Evolutionary conservation across 257 asterid species (phyloP).

Genomic region (Ocimum tenuiflorum): DNA sequence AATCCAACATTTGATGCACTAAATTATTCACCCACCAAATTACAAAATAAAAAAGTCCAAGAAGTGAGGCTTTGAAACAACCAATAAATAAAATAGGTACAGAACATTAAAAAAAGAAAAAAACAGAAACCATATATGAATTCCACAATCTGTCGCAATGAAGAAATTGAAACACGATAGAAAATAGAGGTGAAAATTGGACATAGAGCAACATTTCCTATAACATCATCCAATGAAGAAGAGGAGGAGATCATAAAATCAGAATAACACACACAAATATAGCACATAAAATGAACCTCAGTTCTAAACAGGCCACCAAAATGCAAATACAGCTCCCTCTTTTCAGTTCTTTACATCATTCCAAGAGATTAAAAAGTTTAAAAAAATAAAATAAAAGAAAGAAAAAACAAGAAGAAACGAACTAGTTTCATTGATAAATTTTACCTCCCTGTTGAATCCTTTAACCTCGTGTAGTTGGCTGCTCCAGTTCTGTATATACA

Average conservation of each 20-base stretch:
- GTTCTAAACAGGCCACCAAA: constrained; percentile 4
- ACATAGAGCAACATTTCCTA: too few species aligned
- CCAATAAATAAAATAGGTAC: too few species aligned
- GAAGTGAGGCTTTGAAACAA: too few species aligned
- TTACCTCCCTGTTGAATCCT: constrained; percentile 24
- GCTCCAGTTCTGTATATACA: constrained; percentile 44
- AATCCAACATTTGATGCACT: not conserved
- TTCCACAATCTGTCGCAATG: not conserved
- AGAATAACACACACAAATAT: constrained; percentile 12
- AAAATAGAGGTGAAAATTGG: too few species aligned
- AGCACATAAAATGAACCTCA: constrained; percentile 27
- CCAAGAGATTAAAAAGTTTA: too few species aligned
- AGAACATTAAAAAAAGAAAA: too few species aligned
- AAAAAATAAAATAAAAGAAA: constrained; percentile 3
- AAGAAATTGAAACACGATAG: not conserved
- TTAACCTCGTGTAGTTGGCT: constrained; percentile 23
- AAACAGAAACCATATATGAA: too few species aligned
- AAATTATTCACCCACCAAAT: too few species aligned
- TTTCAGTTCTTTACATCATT: constrained; percentile 27
- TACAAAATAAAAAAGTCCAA: too few species aligned
- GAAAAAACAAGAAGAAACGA: not conserved
- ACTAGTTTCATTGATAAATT: constrained; percentile 23
- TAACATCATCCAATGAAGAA: not conserved
- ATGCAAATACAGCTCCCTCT: constrained; percentile 26
- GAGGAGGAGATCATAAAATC: not conserved